phyloP scores from a whole-genome alignment of 495 filamentous ascomycete genomes.

The Achaetomiella virescens region DNA sequence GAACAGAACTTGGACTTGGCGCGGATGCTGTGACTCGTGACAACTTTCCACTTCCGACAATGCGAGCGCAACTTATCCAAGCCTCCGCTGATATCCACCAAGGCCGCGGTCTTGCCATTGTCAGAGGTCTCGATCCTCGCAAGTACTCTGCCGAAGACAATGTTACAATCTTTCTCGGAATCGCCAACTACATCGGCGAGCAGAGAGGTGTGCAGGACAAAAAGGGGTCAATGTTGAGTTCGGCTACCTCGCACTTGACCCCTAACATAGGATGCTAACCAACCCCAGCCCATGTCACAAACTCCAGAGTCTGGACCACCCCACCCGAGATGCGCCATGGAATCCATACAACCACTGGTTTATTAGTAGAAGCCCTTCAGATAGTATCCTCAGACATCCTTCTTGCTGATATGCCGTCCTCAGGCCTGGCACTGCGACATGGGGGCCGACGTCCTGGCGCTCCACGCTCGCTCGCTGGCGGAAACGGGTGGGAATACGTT shows the following conservation, averaged over 20 bases:
- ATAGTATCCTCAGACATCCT: not conserved
- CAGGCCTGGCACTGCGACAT: slow-evolving; percentile 44
- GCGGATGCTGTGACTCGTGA: slow-evolving; percentile 29
- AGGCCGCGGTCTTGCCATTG: slow-evolving; percentile 43
- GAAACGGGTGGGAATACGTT: slow-evolving; percentile 36
- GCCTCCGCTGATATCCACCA: slow-evolving; percentile 32
- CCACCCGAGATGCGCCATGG: slow-evolving; percentile 39
- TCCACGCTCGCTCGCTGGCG: slow-evolving; percentile 38
- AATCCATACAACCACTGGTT: slow-evolving; percentile 37
- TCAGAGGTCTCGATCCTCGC: slow-evolving; percentile 42
- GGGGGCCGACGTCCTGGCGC: slow-evolving; percentile 37
- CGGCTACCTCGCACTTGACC: slow-evolving; percentile 1
- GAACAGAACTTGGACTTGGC: slow-evolving; percentile 31
- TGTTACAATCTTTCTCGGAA: slow-evolving; percentile 42
- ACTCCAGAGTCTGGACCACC: slow-evolving; percentile 35
- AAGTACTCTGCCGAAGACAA: slow-evolving; percentile 42
- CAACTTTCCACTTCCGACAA: slow-evolving; percentile 37
- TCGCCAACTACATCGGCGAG: slow-evolving; percentile 46
- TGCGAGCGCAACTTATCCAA: slow-evolving; percentile 27
- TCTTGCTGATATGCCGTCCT: not conserved
- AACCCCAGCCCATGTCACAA: slow-evolving; percentile 39
- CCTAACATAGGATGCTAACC: not conserved
- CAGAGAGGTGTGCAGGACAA: slow-evolving; percentile 44
- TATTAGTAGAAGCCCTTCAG: slow-evolving; percentile 25
- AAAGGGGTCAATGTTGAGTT: slow-evolving; percentile 44